phyloP scores from a whole-genome alignment of 495 filamentous ascomycete species.

The Penicillium daleae region DNA sequence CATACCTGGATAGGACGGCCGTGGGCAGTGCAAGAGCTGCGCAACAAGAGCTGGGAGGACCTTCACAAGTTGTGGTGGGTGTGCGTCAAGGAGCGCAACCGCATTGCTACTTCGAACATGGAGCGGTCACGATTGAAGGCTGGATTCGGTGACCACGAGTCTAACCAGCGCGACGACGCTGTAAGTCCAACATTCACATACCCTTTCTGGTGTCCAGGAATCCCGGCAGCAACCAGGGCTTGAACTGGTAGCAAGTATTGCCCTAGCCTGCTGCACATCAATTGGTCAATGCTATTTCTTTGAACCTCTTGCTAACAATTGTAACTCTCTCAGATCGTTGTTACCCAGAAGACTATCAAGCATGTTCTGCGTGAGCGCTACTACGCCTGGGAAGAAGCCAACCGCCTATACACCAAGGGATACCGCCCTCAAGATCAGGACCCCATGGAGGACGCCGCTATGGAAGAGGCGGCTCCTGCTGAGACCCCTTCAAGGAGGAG shows the following conservation, averaged over 20 bases:
- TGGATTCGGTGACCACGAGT: conserved; percentile 70
- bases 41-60: conserved; percentile 90
- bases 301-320: conserved; percentile 6
- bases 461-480: conserved; percentile 13
- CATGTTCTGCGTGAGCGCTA: conserved; percentile 83
- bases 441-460: conserved; percentile 16
- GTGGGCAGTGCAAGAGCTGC: conserved; percentile 88
- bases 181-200: conserved; percentile 53
- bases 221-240: neutral
- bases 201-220: neutral
- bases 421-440: conserved; percentile 42
- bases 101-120: conserved; percentile 73
- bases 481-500: conserved; percentile 17
- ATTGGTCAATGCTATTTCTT: neutral
- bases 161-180: conserved; percentile 56
- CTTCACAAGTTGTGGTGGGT: conserved; percentile 93
- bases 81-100: conserved; percentile 90
- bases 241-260: neutral
- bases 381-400: conserved; percentile 88
- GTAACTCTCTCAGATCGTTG: conserved; percentile 55
- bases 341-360: conserved; percentile 79
- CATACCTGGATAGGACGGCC: conserved; percentile 59
- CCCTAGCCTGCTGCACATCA: neutral
- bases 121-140: conserved; percentile 67
- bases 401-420: conserved; percentile 65